phyloP scores from a whole-genome alignment of 176 grass and related monocot species.

The Musa acuminata region DNA sequence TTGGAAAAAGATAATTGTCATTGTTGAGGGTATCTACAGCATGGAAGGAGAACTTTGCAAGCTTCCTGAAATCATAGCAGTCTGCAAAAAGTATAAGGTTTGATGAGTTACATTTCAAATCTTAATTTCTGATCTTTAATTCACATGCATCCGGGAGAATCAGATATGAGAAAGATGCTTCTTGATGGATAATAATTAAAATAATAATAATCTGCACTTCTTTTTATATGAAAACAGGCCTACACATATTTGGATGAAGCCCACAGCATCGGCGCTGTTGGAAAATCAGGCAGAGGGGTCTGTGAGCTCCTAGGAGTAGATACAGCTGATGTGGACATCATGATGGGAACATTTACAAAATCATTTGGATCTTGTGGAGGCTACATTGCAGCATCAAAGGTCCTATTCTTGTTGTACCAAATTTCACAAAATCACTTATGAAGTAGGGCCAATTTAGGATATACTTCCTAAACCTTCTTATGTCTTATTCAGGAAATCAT shows the following conservation, averaged over 20 bases:
- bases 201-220: neutral
- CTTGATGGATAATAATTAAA: neutral
- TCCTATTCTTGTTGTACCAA: conserved; percentile 3
- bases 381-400: conserved; percentile 82
- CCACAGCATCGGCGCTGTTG: conserved; percentile 73
- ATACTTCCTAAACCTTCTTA: conserved; percentile 7
- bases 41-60: conserved; percentile 91
- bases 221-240: conserved; percentile 31
- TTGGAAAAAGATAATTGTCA: conserved; percentile 92
- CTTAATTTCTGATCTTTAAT: neutral
- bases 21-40: conserved; percentile 84
- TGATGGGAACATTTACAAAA: conserved; percentile 93
- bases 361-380: conserved; percentile 82
- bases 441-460: neutral
- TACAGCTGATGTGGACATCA: conserved; percentile 66
- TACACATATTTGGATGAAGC: conserved; percentile 88
- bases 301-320: conserved; percentile 83
- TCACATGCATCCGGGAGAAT: neutral
- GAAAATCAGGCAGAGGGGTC: conserved; percentile 67
- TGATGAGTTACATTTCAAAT: neutral
- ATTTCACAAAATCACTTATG: neutral
- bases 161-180: neutral
- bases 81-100: conserved; percentile 94
- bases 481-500: conserved; percentile 60
- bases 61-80: conserved; percentile 72